Evolutionary conservation across 306 rosid genomes (phyloP).

Genomic region (Leucaena leucocephala): DNA sequence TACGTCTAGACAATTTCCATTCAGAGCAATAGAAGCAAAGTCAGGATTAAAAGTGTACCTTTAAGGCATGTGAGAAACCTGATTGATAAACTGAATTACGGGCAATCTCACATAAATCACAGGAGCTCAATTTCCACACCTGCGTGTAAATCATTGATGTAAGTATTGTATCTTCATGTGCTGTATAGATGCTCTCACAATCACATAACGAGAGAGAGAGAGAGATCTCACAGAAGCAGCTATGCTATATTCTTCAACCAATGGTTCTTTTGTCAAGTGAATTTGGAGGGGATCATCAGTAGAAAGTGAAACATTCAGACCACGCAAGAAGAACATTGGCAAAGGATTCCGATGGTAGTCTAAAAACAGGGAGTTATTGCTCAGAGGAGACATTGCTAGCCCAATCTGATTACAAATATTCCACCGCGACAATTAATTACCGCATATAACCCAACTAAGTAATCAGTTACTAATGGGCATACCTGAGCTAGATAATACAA

Average conservation of each 20-base stretch:
- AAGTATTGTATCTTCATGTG: conserved; percentile 9
- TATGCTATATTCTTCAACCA: conserved; percentile 98
- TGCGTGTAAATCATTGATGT: conserved; percentile 37
- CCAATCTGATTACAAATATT: conserved; percentile 64
- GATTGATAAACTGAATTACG: conserved; percentile 97
- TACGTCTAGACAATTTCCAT: conserved; percentile 22
- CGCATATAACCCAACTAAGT: conserved; percentile 31
- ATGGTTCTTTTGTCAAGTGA: conserved; percentile 94
- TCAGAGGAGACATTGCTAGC: conserved; percentile 96
- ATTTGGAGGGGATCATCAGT: conserved; percentile 99
- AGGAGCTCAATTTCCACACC: conserved; percentile 98
- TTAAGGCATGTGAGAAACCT: conserved; percentile 92
- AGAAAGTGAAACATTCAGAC: conserved; percentile 95
- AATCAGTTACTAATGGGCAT: conserved; percentile 26
- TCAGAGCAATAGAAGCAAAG: neutral
- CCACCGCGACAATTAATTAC: conserved; percentile 10
- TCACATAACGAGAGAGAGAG: conserved; percentile 9
- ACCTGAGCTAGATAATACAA: conserved; percentile 85
- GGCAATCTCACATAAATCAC: conserved; percentile 95
- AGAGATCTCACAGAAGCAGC: conserved; percentile 93
- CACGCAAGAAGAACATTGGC: conserved; percentile 88
- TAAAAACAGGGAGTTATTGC: conserved; percentile 92
- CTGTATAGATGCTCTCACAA: neutral
- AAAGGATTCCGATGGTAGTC: conserved; percentile 98
- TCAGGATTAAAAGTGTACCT: conserved; percentile 54